Conservation (phyloP, 2,329 filamentous ascomycete species). For the Phialocephala subalpina region DNA sequence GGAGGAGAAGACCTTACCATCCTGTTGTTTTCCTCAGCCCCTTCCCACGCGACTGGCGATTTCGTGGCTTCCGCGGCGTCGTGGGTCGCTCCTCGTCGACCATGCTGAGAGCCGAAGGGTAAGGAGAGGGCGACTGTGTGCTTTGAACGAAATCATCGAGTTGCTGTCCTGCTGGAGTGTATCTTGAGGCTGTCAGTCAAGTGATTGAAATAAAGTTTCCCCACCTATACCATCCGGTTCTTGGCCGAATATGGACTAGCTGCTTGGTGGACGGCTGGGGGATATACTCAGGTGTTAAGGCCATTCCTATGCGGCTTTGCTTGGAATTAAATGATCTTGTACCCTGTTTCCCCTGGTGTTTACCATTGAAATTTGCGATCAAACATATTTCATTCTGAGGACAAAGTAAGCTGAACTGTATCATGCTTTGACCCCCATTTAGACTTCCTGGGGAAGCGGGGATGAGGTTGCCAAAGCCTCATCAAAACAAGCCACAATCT, state of each 20-base stretch:
- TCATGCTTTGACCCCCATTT: not conserved
- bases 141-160: constrained; percentile 19
- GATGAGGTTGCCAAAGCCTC: not conserved
- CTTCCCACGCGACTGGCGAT: constrained; percentile 48
- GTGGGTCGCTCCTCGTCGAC: constrained; percentile 16
- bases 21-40: constrained; percentile 53
- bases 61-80: constrained; percentile 15
- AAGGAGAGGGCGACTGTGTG: constrained; percentile 9
- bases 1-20: constrained; percentile 38
- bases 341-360: too few relatives aligned
- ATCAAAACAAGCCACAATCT: not conserved
- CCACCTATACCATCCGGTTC: not conserved
- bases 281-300: constrained; percentile 4
- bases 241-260: not conserved
- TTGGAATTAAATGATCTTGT: too few relatives aligned
- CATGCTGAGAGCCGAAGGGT: constrained; percentile 16
- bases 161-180: not conserved
- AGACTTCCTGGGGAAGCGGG: constrained; percentile 7
- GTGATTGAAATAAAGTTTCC: constrained; percentile 6
- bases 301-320: not conserved
- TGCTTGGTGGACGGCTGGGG: not conserved
- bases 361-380: not conserved
- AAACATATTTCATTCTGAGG: not conserved
- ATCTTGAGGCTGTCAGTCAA: not conserved
- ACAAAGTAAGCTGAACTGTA: not conserved